Evolutionary conservation across 495 filamentous ascomycete genomes (phyloP).

Genomic region (Parathielavia appendiculata): DNA sequence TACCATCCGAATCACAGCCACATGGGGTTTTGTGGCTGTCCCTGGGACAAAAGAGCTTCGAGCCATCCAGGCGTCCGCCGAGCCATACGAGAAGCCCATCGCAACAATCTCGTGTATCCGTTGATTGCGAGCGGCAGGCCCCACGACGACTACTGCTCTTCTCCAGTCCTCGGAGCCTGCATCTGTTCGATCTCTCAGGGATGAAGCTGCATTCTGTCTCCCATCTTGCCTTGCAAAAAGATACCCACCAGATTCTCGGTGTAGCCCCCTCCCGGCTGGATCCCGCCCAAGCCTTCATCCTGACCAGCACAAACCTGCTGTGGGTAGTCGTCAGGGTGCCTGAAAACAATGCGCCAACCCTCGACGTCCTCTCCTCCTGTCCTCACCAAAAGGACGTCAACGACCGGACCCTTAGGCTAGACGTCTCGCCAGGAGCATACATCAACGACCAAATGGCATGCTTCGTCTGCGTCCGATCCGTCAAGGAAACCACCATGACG

Average conservation of each 20-base stretch:
- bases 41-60: background rate
- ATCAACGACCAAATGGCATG: constrained; percentile 21
- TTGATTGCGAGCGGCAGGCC: background rate
- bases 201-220: constrained; percentile 11
- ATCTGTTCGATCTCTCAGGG: constrained; percentile 20
- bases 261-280: constrained; percentile 44
- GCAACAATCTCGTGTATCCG: background rate
- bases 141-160: constrained; percentile 20
- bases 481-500: constrained; percentile 18
- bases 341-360: constrained; percentile 16
- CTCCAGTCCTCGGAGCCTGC: constrained; percentile 16
- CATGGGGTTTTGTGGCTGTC: constrained; percentile 25
- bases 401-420: constrained; percentile 34
- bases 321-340: constrained; percentile 27
- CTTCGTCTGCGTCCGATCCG: constrained; percentile 28
- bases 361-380: constrained; percentile 35
- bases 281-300: constrained; percentile 49
- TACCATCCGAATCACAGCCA: background rate
- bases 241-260: constrained; percentile 47
- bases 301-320: constrained; percentile 45
- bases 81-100: constrained; percentile 1
- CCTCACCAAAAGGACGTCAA: constrained; percentile 43
- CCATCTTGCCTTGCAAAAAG: constrained; percentile 12
- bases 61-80: background rate
- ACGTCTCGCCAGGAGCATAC: constrained; percentile 26